phyloP scores from a whole-genome alignment of 2,329 filamentous ascomycete species.

The Thelonectria olida region DNA sequence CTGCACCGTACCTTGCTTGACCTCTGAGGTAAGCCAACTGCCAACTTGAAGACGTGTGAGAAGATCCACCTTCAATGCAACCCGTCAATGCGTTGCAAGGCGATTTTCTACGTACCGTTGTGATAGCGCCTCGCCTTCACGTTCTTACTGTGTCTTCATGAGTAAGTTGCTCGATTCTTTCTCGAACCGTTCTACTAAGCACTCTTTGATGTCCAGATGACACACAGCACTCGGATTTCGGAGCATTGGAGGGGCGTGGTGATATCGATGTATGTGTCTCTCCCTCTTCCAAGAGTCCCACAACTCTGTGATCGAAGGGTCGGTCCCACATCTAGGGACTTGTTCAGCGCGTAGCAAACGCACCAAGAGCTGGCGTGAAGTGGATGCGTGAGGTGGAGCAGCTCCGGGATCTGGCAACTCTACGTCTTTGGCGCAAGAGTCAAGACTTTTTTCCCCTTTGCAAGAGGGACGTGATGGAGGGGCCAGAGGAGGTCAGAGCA shows the following conservation, averaged over 20 bases:
- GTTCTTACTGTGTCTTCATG: neutral
- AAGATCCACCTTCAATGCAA: constrained; percentile 15
- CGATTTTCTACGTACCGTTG: neutral
- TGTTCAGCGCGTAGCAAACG: constrained; percentile 32
- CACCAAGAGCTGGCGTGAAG: constrained; percentile 35
- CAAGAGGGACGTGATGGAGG: constrained; percentile 1
- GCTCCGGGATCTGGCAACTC: constrained; percentile 20
- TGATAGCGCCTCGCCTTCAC: neutral
- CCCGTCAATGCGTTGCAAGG: neutral
- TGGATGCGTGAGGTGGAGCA: constrained; percentile 35
- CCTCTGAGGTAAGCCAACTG: constrained; percentile 8
- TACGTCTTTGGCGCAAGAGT: constrained; percentile 20
- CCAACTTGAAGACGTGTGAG: neutral
- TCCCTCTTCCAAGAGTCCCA: constrained; percentile 4
- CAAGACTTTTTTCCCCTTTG: constrained; percentile 18
- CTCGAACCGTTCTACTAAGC: neutral
- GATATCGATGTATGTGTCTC: neutral
- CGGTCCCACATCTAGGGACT: constrained; percentile 19
- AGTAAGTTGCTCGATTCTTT: neutral
- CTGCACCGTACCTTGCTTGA: constrained; percentile 24
- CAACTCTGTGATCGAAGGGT: constrained; percentile 9
- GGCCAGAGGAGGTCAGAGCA: constrained; percentile 29
- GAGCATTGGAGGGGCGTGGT: neutral
- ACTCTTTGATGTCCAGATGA: neutral
- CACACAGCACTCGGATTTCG: neutral